Evolutionary conservation across 2,329 filamentous ascomycete species (phyloP), one percentile per base, ranked within the genome.

Genomic region (Pestalotiopsis fici): DNA sequence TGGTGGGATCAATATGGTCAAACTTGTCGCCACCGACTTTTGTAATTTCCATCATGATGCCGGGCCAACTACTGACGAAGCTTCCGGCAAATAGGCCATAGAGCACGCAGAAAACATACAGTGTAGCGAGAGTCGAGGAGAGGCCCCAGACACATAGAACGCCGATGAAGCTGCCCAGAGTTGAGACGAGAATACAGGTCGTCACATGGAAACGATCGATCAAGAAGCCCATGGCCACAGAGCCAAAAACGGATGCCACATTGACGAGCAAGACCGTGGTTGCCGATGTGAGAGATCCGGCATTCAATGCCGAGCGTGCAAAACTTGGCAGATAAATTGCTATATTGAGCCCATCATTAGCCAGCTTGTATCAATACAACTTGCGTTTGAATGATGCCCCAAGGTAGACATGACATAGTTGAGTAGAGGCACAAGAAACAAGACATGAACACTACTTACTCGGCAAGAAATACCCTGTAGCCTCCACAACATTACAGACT

Each of bases 381-480:
- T n/a, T n/a, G n/a, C n/a, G n/a, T n/a, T n/a, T n/a, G n/a, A n/a
- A n/a, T n/a, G n/a, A n/a, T n/a, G 47, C 47, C 47, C 2, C 47
- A 54, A 54, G 15, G 15, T n/a, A 9, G 6, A n/a, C 21, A 5
- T 15, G 47, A 54, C 1, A 23, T 13, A 54, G 15, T 3, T 23
- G 47, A 54, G 4, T 54, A 11, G 4, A 35, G 4, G 4, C 2
- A 35, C 31, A 35, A 35, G 31, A 35, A 1, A 35, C 31, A 35
- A 35, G 31, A 35, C 31, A 35, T 11, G 4, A 35, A 35, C 11
- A 35, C 2, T 13, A 60, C 57, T 90, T 88, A 2, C 86, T 85
- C 1, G 89, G 90, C 13, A 91, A 80, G 69, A 89, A 89, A 77
- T 89, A 91, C 2, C 89, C 90, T 28, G 84, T 78, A 27, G 86